These are phyloP conservation scores for Elaeagnus macrophylla DNA, from an alignment of 306 rosid species.

Conservation along the genomic window DNA sequence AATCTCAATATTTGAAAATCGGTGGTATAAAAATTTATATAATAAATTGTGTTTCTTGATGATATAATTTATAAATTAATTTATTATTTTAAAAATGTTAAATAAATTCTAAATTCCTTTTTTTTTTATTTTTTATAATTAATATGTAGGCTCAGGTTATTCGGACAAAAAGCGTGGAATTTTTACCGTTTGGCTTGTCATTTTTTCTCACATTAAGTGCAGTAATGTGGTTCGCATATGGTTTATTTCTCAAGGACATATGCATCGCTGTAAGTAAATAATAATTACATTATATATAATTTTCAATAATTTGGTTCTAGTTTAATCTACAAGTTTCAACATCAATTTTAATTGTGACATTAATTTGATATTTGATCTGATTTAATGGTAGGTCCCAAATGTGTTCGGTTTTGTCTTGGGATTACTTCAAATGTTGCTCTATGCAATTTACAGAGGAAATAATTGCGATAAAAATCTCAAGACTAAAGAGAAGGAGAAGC, in stretches of 20 bases:
- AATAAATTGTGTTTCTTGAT: no score
- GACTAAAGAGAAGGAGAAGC: constrained; percentile 16
- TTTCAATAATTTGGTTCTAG: no score
- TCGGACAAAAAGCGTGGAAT: constrained; percentile 67
- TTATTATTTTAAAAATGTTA: not conserved
- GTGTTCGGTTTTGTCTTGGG: constrained; percentile 58
- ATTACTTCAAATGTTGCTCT: constrained; percentile 56
- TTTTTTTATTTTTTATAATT: no score
- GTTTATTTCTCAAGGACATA: constrained; percentile 57
- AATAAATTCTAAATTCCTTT: not conserved
- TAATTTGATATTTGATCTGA: not conserved
- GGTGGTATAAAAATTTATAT: no score
- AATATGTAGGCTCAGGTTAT: constrained; percentile 56
- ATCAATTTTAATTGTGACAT: no score
- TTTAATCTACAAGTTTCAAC: no score
- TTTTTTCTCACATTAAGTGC: constrained; percentile 82
- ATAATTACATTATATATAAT: no score
- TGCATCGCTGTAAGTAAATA: constrained; percentile 59
- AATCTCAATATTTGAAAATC: no score
- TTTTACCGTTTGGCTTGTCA: constrained; percentile 66
- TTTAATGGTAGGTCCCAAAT: constrained; percentile 51
- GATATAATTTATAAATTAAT: no score
- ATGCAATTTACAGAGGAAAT: constrained; percentile 30
- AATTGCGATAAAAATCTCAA: constrained; percentile 14
- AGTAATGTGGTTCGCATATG: constrained; percentile 72